Evolutionary conservation across 495 filamentous ascomycete genomes (phyloP).

Genomic region (Xylaria grammica): DNA sequence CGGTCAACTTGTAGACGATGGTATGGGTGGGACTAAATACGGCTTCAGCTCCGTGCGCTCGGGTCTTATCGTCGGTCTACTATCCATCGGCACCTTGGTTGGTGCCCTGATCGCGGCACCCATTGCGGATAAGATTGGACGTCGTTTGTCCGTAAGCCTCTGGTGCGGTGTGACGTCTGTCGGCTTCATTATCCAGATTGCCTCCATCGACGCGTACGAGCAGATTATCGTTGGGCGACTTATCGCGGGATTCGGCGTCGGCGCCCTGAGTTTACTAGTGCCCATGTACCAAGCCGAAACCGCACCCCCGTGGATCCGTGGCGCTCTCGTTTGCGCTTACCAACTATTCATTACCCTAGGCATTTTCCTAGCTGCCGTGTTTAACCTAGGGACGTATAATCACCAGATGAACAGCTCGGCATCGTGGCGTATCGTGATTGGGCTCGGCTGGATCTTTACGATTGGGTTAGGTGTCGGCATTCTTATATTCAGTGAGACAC

Average conservation of each 20-base stretch:
- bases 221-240: conserved; percentile 57
- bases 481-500: conserved; percentile 67
- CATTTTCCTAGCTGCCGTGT: conserved; percentile 72
- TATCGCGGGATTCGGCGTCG: conserved; percentile 69
- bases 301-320: conserved; percentile 64
- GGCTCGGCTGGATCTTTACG: conserved; percentile 70
- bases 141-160: conserved; percentile 38
- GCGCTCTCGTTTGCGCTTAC: conserved; percentile 65
- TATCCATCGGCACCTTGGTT: conserved; percentile 47
- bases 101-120: conserved; percentile 41
- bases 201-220: conserved; percentile 52
- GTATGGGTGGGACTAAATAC: conserved; percentile 28
- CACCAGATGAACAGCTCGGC: conserved; percentile 43
- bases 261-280: conserved; percentile 66
- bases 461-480: conserved; percentile 66
- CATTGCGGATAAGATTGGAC: conserved; percentile 43
- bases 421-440: conserved; percentile 75
- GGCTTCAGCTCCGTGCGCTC: conserved; percentile 33
- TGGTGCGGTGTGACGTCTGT: conserved; percentile 37
- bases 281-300: conserved; percentile 66
- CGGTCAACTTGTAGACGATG: conserved; percentile 36
- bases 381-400: conserved; percentile 65
- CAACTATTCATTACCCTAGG: conserved; percentile 81
- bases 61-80: conserved; percentile 50
- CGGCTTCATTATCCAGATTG: conserved; percentile 62